Conservation (phyloP, 768 basidiomycete genomes). For the Mycena belliarum region DNA sequence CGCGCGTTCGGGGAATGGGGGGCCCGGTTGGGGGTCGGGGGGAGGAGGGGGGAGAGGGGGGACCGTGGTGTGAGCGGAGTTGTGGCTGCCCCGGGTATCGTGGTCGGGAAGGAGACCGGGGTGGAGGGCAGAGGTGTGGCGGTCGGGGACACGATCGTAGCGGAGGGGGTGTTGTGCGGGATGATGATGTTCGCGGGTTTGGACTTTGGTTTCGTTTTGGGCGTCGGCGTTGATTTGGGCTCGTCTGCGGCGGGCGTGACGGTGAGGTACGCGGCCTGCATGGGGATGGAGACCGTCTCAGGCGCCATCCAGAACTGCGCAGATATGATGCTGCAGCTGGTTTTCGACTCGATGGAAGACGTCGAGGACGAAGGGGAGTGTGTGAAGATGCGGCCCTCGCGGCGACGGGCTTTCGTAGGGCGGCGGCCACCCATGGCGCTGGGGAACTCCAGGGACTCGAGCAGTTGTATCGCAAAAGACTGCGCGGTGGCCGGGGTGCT, state of each 20-base stretch:
- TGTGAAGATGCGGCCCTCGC: conserved; percentile 25
- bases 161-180: conserved; percentile 22
- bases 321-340: conserved; percentile 10
- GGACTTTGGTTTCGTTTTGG: conserved; percentile 18
- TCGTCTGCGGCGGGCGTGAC: conserved; percentile 1
- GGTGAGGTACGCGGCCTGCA: background rate
- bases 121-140: conserved; percentile 4
- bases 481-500: background rate
- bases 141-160: conserved; percentile 20
- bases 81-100: background rate
- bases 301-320: conserved; percentile 13
- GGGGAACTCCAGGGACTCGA: conserved; percentile 2
- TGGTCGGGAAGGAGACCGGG: background rate
- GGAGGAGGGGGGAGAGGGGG: conserved; percentile 17
- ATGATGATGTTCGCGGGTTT: conserved; percentile 19
- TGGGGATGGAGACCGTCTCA: background rate
- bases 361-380: conserved; percentile 23
- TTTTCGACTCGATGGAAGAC: conserved; percentile 19
- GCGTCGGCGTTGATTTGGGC: conserved; percentile 2
- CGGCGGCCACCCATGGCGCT: conserved; percentile 1
- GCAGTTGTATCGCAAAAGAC: conserved; percentile 6
- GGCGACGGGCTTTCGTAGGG: conserved; percentile 21
- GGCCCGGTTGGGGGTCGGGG: conserved; percentile 23
- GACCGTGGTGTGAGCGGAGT: conserved; percentile 6
- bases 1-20: conserved; percentile 35